These are phyloP conservation scores for Schwanniomyces vanrijiae DNA, from an alignment of 805 yeast species.

Conservation along the genomic window DNA sequence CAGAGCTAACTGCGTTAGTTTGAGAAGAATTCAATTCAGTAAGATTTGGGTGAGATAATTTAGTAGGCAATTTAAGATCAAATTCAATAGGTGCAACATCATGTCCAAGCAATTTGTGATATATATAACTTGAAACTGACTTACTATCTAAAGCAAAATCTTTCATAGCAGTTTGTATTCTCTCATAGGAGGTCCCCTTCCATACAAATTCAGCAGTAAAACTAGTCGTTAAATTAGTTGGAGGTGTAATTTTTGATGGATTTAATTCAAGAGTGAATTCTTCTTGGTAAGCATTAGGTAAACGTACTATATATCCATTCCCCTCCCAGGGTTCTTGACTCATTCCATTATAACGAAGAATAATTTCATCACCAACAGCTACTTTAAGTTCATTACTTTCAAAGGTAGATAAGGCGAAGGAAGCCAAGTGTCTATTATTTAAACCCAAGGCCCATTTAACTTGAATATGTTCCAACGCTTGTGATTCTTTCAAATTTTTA, in stretches of 20 bases:
- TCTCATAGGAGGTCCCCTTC: conserved; percentile 79
- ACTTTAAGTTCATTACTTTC: conserved; percentile 67
- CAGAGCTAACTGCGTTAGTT: conserved; percentile 69
- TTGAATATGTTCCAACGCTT: conserved; percentile 67
- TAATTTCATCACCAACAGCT: conserved; percentile 83
- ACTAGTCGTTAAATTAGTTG: conserved; percentile 58
- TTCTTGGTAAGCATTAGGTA: conserved; percentile 67
- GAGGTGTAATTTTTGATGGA: conserved; percentile 46
- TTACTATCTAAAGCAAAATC: conserved; percentile 67
- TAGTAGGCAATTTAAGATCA: conserved; percentile 59
- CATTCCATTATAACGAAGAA: conserved; percentile 60
- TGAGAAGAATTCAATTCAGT: conserved; percentile 78
- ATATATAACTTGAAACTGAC: conserved; percentile 71
- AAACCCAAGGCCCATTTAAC: conserved; percentile 74
- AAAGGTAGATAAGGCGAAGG: conserved; percentile 65
- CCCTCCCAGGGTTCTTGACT: conserved; percentile 68
- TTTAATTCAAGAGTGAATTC: conserved; percentile 70
- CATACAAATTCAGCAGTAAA: conserved; percentile 87
- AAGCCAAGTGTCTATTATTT: conserved; percentile 64
- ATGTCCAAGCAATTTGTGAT: conserved; percentile 78
- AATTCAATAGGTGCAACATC: conserved; percentile 65
- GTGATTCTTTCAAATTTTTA: conserved; percentile 70
- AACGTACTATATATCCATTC: conserved; percentile 65
- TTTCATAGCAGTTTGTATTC: conserved; percentile 81
- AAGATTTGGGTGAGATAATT: conserved; percentile 63